Percentiles rank a stretch among this genome's conserved stretches.
Evolutionary conservation across 768 basidiomycete genomes (phyloP).

Genomic region (Stropharia rugosoannulata): DNA sequence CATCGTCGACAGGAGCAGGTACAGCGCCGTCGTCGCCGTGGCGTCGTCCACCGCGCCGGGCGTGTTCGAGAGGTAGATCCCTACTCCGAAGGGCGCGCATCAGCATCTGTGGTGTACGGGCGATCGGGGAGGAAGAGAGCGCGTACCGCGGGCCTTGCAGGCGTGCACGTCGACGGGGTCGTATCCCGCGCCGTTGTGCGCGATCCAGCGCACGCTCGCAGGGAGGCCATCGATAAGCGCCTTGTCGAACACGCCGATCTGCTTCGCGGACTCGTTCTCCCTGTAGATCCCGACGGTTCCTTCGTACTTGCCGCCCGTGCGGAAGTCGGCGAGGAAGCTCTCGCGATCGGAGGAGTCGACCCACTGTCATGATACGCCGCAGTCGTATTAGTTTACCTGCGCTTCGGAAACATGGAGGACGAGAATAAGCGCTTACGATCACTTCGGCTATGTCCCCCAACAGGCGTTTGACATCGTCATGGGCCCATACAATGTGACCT

Average conservation of each 20-base stretch:
- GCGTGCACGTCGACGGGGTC: conserved; percentile 82
- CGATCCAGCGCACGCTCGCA: conserved; percentile 75
- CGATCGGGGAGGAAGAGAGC: conserved; percentile 1
- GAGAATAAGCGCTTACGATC: conserved; percentile 43
- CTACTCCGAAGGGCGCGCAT: conserved; percentile 28
- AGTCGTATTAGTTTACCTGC: too few relatives aligned
- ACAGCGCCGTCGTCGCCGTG: conserved; percentile 86
- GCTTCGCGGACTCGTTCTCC: conserved; percentile 62
- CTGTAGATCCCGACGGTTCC: conserved; percentile 77
- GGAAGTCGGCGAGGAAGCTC: conserved; percentile 66
- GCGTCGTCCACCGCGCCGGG: conserved; percentile 90
- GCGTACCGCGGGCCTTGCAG: conserved; percentile 65
- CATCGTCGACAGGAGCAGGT: conserved; percentile 75
- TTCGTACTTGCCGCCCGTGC: conserved; percentile 70
- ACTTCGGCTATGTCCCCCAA: conserved; percentile 72
- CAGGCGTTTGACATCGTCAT: conserved; percentile 65
- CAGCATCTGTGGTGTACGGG: not conserved
- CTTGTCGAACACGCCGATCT: conserved; percentile 78
- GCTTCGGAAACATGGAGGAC: too few relatives aligned
- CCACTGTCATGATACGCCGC: conserved; percentile 25
- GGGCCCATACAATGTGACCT: conserved; percentile 82
- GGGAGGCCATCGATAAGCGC: conserved; percentile 73
- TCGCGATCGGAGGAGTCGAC: conserved; percentile 60
- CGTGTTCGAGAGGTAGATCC: conserved; percentile 83
- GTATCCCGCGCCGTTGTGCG: conserved; percentile 92